Conservation (phyloP, 2,329 filamentous ascomycete species). For the Basipetospora chlamydospora region DNA sequence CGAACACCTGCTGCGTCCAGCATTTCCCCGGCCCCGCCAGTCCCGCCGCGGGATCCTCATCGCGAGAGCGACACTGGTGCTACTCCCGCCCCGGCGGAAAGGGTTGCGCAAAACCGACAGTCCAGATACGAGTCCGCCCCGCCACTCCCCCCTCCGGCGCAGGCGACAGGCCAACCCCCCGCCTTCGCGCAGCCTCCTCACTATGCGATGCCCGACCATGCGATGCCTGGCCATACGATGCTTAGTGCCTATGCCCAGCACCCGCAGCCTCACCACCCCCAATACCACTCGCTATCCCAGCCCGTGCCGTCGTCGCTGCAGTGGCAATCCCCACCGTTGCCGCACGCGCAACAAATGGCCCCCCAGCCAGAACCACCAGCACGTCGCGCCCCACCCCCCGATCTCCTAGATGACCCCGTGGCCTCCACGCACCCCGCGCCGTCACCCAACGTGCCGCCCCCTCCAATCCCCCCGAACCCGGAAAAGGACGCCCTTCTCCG, state of each 20-base stretch:
- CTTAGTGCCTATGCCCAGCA: no score
- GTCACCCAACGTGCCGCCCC: conserved; percentile 42
- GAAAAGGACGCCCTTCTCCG: conserved; percentile 80
- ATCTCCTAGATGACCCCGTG: conserved; percentile 44
- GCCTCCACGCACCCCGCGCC: conserved; percentile 33
- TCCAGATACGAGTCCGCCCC: conserved; percentile 34
- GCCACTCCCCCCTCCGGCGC: conserved; percentile 16
- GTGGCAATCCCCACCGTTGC: not conserved
- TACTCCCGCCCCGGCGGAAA: not conserved
- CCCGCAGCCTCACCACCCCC: conserved; percentile 12
- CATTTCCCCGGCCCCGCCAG: conserved; percentile 6
- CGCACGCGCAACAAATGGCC: not conserved
- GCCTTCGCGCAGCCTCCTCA: not conserved
- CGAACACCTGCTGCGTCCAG: conserved; percentile 12
- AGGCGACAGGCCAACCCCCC: conserved; percentile 1
- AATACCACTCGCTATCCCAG: conserved; percentile 1
- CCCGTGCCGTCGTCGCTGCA: not conserved
- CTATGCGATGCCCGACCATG: not conserved
- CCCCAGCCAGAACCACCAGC: conserved; percentile 7
- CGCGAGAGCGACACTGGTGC: not conserved
- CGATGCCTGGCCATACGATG: not conserved
- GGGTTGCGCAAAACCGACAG: conserved; percentile 5
- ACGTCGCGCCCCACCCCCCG: conserved; percentile 28
- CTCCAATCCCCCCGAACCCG: conserved; percentile 87
- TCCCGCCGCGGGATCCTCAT: not conserved